These are phyloP conservation scores for Sungouiella thailandica DNA, from an alignment of 805 yeast genomes.

Conservation along the genomic window DNA sequence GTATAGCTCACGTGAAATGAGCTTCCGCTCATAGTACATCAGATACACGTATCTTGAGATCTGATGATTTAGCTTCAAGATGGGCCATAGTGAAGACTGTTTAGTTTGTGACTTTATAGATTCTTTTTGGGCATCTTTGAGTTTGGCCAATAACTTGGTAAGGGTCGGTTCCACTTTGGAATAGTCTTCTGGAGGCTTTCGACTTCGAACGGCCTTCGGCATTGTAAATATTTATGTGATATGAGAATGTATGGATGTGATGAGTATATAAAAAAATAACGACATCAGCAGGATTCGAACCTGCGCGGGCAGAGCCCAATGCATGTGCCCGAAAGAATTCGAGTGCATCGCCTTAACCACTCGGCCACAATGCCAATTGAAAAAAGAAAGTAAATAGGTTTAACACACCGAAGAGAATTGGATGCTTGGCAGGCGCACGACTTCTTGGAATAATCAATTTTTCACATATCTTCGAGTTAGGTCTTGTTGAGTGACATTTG, in stretches of 20 bases:
- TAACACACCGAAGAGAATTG: too few species aligned
- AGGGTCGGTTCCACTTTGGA: constrained; percentile 64
- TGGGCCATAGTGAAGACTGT: constrained; percentile 59
- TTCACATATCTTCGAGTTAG: too few species aligned
- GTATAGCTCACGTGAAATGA: constrained; percentile 63
- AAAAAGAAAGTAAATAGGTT: too few species aligned
- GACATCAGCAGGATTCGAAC: constrained; percentile 45
- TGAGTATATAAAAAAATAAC: constrained; percentile 28
- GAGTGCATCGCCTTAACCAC: constrained; percentile 42
- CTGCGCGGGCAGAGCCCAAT: constrained; percentile 42
- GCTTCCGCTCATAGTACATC: constrained; percentile 63
- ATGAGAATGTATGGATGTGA: neutral
- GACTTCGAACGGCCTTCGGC: constrained; percentile 6
- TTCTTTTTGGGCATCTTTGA: constrained; percentile 44
- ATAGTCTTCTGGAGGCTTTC: constrained; percentile 66
- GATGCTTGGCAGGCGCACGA: too few species aligned
- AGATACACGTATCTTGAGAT: constrained; percentile 72
- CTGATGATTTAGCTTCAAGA: constrained; percentile 66
- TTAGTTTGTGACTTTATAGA: constrained; percentile 42
- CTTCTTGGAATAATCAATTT: too few species aligned
- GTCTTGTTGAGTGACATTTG: too few species aligned
- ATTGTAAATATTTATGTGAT: neutral
- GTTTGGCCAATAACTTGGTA: constrained; percentile 49
- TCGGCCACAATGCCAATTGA: constrained; percentile 32
- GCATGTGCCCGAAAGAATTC: constrained; percentile 25